A percentile compares a stretch with the other conserved stretches of the same genome.
phyloP scores from a whole-genome alignment of 1,139 yeast genomes.

The Suzukiozyma palmioleophila region DNA sequence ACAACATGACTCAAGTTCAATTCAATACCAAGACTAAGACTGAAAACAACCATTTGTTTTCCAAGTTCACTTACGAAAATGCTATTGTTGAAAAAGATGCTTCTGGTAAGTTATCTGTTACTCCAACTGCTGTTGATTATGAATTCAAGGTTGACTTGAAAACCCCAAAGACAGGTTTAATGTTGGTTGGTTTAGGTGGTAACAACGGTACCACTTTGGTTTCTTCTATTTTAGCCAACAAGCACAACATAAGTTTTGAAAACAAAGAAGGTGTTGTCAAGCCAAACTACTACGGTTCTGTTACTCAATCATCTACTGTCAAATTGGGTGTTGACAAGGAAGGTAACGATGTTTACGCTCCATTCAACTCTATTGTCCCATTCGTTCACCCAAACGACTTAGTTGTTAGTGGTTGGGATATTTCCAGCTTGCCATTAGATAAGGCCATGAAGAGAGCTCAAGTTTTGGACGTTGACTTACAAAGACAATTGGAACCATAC shows the following conservation, averaged over 20 bases:
- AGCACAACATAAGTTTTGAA: slow-evolving; percentile 70
- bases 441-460: slow-evolving; percentile 82
- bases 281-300: slow-evolving; percentile 94
- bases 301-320: slow-evolving; percentile 87
- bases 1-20: slow-evolving; percentile 31
- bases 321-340: slow-evolving; percentile 79
- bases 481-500: slow-evolving; percentile 66
- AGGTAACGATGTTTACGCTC: slow-evolving; percentile 89
- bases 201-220: slow-evolving; percentile 92
- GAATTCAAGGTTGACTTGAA: slow-evolving; percentile 82
- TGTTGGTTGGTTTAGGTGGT: slow-evolving; percentile 95
- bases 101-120: slow-evolving; percentile 59
- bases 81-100: slow-evolving; percentile 35
- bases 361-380: slow-evolving; percentile 86
- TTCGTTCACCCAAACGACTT: slow-evolving; percentile 88
- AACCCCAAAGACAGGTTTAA: slow-evolving; percentile 81
- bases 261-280: slow-evolving; percentile 77
- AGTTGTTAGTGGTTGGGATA: slow-evolving; percentile 94
- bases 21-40: slow-evolving; percentile 60
- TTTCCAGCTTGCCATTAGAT: slow-evolving; percentile 63
- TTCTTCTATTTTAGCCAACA: slow-evolving; percentile 83
- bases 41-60: slow-evolving; percentile 55
- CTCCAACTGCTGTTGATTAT: slow-evolving; percentile 69
- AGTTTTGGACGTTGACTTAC: slow-evolving; percentile 84
- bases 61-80: slow-evolving; percentile 56